Base-by-base conservation (phyloP, 306 rosid genomes). In the Begonia peltatifolia region DNA sequence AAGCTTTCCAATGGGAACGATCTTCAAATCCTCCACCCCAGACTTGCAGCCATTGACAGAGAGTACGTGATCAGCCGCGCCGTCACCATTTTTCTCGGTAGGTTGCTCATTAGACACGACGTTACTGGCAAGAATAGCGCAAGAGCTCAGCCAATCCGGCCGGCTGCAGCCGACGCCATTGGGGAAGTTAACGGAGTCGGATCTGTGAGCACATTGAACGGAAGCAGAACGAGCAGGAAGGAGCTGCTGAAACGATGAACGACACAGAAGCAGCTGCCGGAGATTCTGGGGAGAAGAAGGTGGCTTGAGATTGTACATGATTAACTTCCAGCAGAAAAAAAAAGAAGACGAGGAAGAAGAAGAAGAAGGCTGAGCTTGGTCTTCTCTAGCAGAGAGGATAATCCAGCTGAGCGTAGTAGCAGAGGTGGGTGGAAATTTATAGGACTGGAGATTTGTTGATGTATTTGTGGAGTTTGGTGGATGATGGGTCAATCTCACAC, bases 111-210 rank as follows among this genome's bases (percentile, higher is more conserved):
- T 65, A 2, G 84, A 71, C 16, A 63, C 81, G 0, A 80, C 97
- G 15, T 90, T 90, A 57, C 95, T 75, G 53, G 95, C 59, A 5
- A 90, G 68, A 42, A 90, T 90, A 57, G 99, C 86, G 61, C 95
- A 90, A 43, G 95, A 76, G 74, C 92, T 85, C 62, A 78, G 99
- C 94, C 92, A 90, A 44, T 86, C 97, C 43, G 94, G 57, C 41
- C 87, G 79, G 65, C 53, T 83, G 0, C 74, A 44, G 6, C 78
- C 81, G 59, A 66, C 20, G 42, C 82, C 83, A 46, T 59, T 65
- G 4, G 68, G 71, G 43, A 76, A 70, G 60, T 59, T 61, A 2
- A 71, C 64, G 4, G 83, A 67, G 14, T 73, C 82, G 38, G 62
- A 60, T 6, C 79, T 67, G 76, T 44, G 68, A 9, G 68, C 83